Evolutionary conservation across 768 basidiomycete species (phyloP).

Genomic region (Lentinula detonsa): DNA sequence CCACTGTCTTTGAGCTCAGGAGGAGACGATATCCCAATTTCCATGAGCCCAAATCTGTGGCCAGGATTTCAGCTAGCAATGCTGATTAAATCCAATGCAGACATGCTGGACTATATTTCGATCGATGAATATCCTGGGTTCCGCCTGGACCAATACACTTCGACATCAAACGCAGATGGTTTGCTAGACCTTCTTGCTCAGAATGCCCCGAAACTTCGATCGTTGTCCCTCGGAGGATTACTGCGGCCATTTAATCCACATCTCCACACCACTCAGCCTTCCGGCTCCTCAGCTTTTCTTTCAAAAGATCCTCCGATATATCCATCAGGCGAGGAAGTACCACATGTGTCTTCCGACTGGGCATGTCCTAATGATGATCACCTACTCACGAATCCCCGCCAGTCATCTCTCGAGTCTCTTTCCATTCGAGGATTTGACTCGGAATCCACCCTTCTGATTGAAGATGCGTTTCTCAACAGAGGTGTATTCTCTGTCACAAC

Average conservation of each 20-base stretch:
- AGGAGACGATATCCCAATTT: background rate
- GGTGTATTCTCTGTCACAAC: background rate
- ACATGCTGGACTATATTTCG: background rate
- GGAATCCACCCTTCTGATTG: background rate
- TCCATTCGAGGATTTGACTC: background rate
- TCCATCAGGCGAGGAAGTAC: background rate
- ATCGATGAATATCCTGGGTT: slow-evolving; percentile 6
- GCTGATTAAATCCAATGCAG: background rate
- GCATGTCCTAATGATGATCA: background rate
- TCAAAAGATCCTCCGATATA: background rate
- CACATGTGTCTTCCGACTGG: background rate
- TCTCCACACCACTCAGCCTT: no score
- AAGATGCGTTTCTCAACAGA: background rate
- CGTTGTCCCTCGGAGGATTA: background rate
- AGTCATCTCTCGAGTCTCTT: background rate
- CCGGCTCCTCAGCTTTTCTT: no score
- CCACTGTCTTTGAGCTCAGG: background rate
- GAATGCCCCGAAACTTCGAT: background rate
- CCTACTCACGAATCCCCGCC: background rate
- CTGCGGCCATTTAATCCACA: background rate
- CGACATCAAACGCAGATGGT: background rate
- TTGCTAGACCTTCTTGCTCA: background rate
- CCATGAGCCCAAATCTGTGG: background rate
- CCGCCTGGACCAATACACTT: background rate
- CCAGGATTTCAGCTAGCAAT: background rate